A percentile compares a stretch with the other conserved stretches of the same genome.
Conservation (phyloP, 768 basidiomycete species). For the Coprinopsis marcescibilis region DNA sequence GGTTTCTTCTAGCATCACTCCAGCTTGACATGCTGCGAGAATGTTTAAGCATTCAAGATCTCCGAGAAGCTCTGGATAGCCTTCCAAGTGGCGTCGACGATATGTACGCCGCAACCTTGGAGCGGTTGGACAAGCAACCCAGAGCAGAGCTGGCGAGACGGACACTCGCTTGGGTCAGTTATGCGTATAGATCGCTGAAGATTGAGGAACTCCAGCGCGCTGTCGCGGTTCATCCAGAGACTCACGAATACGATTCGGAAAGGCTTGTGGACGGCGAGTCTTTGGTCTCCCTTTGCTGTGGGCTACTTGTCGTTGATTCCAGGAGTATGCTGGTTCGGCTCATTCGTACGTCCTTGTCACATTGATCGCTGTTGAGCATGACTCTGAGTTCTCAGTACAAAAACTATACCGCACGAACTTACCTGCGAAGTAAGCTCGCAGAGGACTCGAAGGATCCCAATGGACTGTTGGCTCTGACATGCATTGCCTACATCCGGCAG, state of each 20-base stretch:
- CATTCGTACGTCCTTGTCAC: neutral
- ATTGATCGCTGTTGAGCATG: too few species aligned
- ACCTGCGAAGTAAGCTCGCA: too few species aligned
- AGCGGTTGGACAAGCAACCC: neutral
- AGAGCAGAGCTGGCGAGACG: neutral
- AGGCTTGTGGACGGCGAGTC: neutral
- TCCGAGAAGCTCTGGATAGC: too few species aligned
- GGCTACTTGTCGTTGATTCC: neutral
- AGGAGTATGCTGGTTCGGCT: neutral
- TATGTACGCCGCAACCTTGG: neutral
- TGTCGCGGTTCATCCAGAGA: neutral
- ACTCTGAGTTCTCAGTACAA: too few species aligned
- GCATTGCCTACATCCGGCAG: too few species aligned
- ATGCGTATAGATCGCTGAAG: neutral
- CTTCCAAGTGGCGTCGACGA: neutral
- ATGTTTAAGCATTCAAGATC: neutral
- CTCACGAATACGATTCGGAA: neutral
- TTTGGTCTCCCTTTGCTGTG: neutral
- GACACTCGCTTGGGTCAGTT: neutral
- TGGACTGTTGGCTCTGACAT: too few species aligned
- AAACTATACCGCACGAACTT: too few species aligned
- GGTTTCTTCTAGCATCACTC: neutral
- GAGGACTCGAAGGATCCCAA: too few species aligned
- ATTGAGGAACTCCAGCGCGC: conserved; percentile 11
- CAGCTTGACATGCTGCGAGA: neutral